Base-by-base conservation (phyloP, 176 grass and related monocot species). In the Oryza punctata region DNA sequence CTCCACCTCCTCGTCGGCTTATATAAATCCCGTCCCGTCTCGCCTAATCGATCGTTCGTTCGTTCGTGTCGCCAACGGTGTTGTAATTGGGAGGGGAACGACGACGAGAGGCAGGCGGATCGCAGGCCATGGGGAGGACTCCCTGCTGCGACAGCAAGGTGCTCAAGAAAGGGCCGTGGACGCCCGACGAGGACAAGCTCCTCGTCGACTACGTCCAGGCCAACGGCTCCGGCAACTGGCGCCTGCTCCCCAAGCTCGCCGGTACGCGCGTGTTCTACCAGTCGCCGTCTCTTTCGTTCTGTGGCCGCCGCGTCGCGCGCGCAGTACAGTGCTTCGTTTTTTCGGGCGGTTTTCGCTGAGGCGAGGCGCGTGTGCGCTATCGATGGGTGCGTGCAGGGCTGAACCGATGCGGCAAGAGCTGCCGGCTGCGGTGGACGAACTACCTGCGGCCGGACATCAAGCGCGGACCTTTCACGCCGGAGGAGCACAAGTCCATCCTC, bases 391-490 rank as follows among this genome's bases (percentile, higher is more conserved):
- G 6, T 76, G 87, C 89, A 99, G 96, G 96, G 25, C 61, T 99
- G 85, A 92, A 90, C 73, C 89, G 96, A 32, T 99, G 96, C 78
- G 96, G 96, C 35, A 99, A 99, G 93, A 99, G 96, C 89, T 99
- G 96, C 84, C 87, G 96, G 23, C 89, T 99, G 10, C 93, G 96
- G 87, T 98, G 96, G 96, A 96, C 96, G 30, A 98, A 99, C 89
- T 99, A 99, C 86, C 85, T 99, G 49, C 86, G 93, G 79, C 96
- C 93, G 8, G 96, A 99, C 91, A 99, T 99, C 85, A 99, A 94
- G 87, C 93, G 93, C 65, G 96, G 96, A 13, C 91, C 93, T 16
- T 99, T 99, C 83, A 96, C 91, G 9, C 5, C 80, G 3, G 96
- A 99, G 65, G 96, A 99, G 84, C 91, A 96, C 85, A 96, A 90